A percentile compares a stretch with the other conserved stretches of the same genome.
These are phyloP conservation scores for Eutrema heterophyllum DNA, from an alignment of 345 rosid genomes.

Conservation along the genomic window DNA sequence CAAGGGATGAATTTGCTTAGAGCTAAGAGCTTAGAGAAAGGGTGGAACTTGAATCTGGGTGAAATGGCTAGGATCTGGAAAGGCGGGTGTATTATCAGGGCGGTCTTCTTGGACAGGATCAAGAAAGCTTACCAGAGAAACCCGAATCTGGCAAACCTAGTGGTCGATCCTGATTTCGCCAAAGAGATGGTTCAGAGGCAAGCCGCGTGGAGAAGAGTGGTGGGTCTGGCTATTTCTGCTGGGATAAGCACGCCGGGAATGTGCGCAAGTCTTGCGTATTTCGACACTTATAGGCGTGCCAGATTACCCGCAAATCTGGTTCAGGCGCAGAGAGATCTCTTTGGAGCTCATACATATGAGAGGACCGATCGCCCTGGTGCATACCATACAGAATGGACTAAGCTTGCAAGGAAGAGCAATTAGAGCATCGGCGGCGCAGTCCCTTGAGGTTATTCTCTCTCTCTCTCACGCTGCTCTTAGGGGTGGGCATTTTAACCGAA, in stretches of 20 bases:
- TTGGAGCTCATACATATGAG: conserved; percentile 98
- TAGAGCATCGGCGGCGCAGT: conserved; percentile 10
- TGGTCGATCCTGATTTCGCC: conserved; percentile 92
- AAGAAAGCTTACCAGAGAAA: conserved; percentile 91
- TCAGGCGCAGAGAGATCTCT: conserved; percentile 96
- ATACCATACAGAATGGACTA: conserved; percentile 88
- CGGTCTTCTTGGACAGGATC: conserved; percentile 91
- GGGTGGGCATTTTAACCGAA: too few relatives aligned
- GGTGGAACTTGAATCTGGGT: conserved; percentile 82
- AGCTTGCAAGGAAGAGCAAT: conserved; percentile 59
- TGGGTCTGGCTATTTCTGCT: conserved; percentile 69
- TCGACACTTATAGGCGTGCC: conserved; percentile 90
- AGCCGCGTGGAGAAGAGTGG: conserved; percentile 94
- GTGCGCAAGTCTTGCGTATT: conserved; percentile 91
- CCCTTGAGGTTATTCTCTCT: conserved; percentile 41
- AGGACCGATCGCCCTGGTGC: conserved; percentile 77
- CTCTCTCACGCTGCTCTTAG: not conserved
- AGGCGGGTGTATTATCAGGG: conserved; percentile 95
- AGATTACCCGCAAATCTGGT: conserved; percentile 91
- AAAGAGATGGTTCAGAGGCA: conserved; percentile 94
- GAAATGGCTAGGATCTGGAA: conserved; percentile 97
- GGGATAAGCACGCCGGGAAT: conserved; percentile 96
- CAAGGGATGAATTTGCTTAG: conserved; percentile 96
- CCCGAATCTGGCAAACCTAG: conserved; percentile 63
- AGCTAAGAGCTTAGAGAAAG: conserved; percentile 74